A percentile compares a stretch with the other conserved stretches of the same genome.
Evolutionary conservation across 208 protist species (phyloP).

Genomic region (Phytomonas francai): DNA sequence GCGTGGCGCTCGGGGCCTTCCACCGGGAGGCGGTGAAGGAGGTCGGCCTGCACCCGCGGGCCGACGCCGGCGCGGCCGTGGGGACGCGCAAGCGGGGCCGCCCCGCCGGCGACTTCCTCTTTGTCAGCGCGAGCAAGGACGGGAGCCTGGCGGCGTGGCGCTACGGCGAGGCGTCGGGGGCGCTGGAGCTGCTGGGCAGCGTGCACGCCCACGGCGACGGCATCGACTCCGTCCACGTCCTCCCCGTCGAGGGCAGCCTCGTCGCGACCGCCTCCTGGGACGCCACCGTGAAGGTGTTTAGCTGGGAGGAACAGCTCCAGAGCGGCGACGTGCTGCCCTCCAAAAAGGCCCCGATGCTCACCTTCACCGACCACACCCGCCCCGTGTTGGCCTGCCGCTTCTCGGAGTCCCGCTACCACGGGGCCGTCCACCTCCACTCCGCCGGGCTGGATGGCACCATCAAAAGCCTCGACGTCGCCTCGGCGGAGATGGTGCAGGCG

Average conservation of each 20-base stretch:
- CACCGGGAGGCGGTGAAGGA: conserved; percentile 74
- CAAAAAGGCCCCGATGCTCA: conserved; percentile 58
- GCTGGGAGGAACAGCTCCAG: conserved; percentile 39
- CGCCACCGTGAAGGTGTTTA: conserved; percentile 67
- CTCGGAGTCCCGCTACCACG: conserved; percentile 24
- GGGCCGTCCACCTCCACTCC: conserved; percentile 42
- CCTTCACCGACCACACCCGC: conserved; percentile 76
- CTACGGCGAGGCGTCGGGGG: conserved; percentile 22
- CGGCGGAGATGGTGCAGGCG: conserved; percentile 31
- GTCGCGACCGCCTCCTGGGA: conserved; percentile 75
- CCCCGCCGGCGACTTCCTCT: conserved; percentile 32
- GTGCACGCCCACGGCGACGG: conserved; percentile 58
- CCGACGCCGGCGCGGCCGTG: conserved; percentile 1
- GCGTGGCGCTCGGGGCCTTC: conserved; percentile 61
- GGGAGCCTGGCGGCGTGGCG: conserved; percentile 61
- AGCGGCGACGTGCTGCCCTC: conserved; percentile 25
- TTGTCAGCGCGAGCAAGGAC: conserved; percentile 69
- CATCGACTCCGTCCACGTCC: conserved; percentile 60
- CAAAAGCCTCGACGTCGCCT: conserved; percentile 54
- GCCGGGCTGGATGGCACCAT: conserved; percentile 67
- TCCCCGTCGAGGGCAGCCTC: conserved; percentile 33
- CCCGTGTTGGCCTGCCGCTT: conserved; percentile 67
- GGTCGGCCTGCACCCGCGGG: conserved; percentile 39
- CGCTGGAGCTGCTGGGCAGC: conserved; percentile 41
- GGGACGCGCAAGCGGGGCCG: conserved; percentile 22